Base-by-base conservation (phyloP, 768 basidiomycete species). In the Amanita molliuscula region DNA sequence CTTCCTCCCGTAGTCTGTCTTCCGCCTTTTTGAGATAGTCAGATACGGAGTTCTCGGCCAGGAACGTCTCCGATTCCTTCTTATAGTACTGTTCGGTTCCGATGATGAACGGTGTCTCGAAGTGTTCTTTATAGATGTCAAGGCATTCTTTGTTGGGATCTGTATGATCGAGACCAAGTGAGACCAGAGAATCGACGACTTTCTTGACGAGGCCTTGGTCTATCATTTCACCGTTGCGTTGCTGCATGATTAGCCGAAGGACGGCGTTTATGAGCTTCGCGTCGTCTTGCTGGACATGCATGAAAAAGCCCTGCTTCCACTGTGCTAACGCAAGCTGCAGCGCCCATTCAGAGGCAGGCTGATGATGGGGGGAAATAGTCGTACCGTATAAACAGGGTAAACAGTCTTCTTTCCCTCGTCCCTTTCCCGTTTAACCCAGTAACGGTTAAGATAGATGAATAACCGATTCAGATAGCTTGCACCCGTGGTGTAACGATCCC, bases 361-460 rank as follows among this genome's bases (percentile, higher is more conserved):
- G 13, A 31, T 47, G 29, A n/a, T 35, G 29, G 42, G 46, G 25
- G 35, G 11, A 48, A 29, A 50, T 16, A 31, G 25, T 62, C 85
- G 59, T 59, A 96, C 94, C 21, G 95, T 99, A 66, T 98, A 98
- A 16, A 99, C 92, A 2, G 82, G 84, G 65, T 95, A 99, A 20
- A 98, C 88, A 33, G 84, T 84, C 68, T 94, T 96, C 63, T 95
- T 81, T 11, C 96, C 96, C 62, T 99, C 96, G 59, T 98, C 95
- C 62, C 95, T 83, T 65, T 99, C 96, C 50, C 96, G 81, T 69
- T 96, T 98, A 44, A 99, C 96, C 96, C 96, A 99, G 65, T 98
- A 94, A 26, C 96, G 88, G 66, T 98, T 98, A 52, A 99, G 79
- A 68, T 98, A 98, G 8, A 90, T 90, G 73, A 98, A 98, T 33